phyloP scores from a whole-genome alignment of 805 yeast genomes.

The Yamadazyma sp. region DNA sequence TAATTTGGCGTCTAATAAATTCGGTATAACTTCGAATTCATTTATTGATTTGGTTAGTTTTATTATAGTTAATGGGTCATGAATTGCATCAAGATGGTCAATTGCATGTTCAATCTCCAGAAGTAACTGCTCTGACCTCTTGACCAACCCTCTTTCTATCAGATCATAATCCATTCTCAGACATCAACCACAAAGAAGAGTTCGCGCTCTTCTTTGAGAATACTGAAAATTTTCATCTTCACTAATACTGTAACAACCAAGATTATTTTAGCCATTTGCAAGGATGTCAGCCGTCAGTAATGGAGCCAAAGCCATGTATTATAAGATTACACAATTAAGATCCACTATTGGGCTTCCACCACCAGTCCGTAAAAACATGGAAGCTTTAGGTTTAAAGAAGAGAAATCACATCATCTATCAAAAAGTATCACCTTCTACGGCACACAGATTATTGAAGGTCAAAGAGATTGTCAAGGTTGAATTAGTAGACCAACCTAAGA shows the following conservation, averaged over 20 bases:
- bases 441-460: slow-evolving; percentile 78
- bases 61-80: not conserved
- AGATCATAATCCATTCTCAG: slow-evolving; percentile 1
- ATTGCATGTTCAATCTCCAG: slow-evolving; percentile 1
- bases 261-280: no score
- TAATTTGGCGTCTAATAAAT: slow-evolving; percentile 44
- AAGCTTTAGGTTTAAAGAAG: slow-evolving; percentile 69
- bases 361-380: slow-evolving; percentile 58
- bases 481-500: slow-evolving; percentile 52
- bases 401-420: slow-evolving; percentile 76
- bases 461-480: slow-evolving; percentile 87
- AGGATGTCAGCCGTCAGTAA: slow-evolving; percentile 5
- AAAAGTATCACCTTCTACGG: slow-evolving; percentile 69
- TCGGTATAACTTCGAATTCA: slow-evolving; percentile 55
- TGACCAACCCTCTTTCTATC: slow-evolving; percentile 1
- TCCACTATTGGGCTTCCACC: slow-evolving; percentile 86
- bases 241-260: no score
- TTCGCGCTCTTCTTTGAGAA: no score
- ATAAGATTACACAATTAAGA: slow-evolving; percentile 70
- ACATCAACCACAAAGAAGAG: not conserved
- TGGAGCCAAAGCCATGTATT: slow-evolving; percentile 14
- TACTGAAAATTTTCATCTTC: slow-evolving; percentile 1
- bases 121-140: slow-evolving; percentile 3
- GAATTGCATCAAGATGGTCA: not conserved
- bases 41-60: slow-evolving; percentile 24